phyloP scores from a whole-genome alignment of 2,329 filamentous ascomycete genomes.

The Aureobasidium lini region DNA sequence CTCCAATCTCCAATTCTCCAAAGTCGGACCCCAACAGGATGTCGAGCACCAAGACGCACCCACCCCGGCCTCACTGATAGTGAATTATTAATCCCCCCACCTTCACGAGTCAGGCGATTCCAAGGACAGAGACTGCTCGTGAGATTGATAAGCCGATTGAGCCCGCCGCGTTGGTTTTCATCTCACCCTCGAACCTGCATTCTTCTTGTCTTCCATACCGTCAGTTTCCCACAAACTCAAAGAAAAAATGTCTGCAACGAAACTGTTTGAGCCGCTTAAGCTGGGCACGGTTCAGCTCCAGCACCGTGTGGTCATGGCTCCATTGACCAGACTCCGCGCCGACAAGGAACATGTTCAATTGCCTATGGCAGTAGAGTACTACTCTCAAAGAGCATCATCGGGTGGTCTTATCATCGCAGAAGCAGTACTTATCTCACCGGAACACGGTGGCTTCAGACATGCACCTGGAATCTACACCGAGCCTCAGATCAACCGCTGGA shows the following conservation, averaged over 20 bases:
- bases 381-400: constrained; percentile 24
- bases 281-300: constrained; percentile 36
- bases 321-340: constrained; percentile 44
- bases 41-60: not conserved
- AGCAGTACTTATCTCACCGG: constrained; percentile 44
- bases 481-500: constrained; percentile 54
- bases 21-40: too few relatives aligned
- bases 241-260: constrained; percentile 9
- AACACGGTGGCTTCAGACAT: constrained; percentile 42
- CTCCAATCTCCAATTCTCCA: too few relatives aligned
- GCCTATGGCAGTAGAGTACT: constrained; percentile 14
- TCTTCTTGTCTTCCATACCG: not conserved
- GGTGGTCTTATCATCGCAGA: constrained; percentile 55
- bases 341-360: constrained; percentile 41
- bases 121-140: not conserved
- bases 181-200: not conserved
- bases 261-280: constrained; percentile 35
- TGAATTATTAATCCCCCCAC: not conserved
- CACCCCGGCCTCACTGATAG: not conserved
- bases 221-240: not conserved
- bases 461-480: constrained; percentile 51
- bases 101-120: not conserved
- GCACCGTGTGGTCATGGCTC: constrained; percentile 48
- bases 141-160: not conserved
- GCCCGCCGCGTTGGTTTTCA: not conserved